Conservation (phyloP, 805 yeast species). For the Metschnikowia shivogae region DNA sequence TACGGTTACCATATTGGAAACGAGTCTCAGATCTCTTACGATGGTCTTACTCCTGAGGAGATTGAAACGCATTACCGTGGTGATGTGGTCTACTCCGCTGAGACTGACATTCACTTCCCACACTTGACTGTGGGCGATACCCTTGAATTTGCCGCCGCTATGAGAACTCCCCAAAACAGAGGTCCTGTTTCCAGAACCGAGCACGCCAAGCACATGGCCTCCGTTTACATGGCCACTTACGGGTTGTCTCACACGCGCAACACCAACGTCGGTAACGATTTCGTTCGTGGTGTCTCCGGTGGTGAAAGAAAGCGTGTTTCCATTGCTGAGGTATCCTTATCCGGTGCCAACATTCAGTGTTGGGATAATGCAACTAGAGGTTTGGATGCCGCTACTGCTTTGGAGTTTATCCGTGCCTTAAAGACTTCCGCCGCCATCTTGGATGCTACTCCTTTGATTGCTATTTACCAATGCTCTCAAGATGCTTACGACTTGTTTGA, state of each 20-base stretch:
- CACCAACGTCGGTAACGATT: slow-evolving; percentile 62
- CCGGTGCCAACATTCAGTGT: slow-evolving; percentile 47
- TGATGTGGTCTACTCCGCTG: slow-evolving; percentile 68
- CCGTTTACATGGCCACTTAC: slow-evolving; percentile 42
- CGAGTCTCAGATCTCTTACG: slow-evolving; percentile 47
- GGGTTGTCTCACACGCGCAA: slow-evolving; percentile 54
- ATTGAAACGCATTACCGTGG: slow-evolving; percentile 55
- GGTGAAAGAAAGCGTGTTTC: slow-evolving; percentile 73
- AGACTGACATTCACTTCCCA: slow-evolving; percentile 64
- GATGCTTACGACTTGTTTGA: slow-evolving; percentile 59
- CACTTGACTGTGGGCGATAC: slow-evolving; percentile 66
- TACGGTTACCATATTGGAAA: slow-evolving; percentile 52
- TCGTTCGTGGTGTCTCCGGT: slow-evolving; percentile 66
- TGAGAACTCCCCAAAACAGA: slow-evolving; percentile 61
- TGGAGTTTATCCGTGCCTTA: slow-evolving; percentile 58
- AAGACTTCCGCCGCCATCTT: slow-evolving; percentile 52
- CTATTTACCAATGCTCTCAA: slow-evolving; percentile 68
- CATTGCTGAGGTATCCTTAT: slow-evolving; percentile 58
- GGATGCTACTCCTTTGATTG: slow-evolving; percentile 55
- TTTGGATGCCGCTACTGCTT: slow-evolving; percentile 65
- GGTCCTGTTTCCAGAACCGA: slow-evolving; percentile 54
- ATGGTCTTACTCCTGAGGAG: slow-evolving; percentile 51
- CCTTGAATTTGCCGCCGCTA: slow-evolving; percentile 54
- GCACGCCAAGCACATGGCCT: slow-evolving; percentile 43
- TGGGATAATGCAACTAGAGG: slow-evolving; percentile 74